These are phyloP conservation scores for Kwoniella sp. DNA, from an alignment of 768 basidiomycete species.

Conservation along the genomic window DNA sequence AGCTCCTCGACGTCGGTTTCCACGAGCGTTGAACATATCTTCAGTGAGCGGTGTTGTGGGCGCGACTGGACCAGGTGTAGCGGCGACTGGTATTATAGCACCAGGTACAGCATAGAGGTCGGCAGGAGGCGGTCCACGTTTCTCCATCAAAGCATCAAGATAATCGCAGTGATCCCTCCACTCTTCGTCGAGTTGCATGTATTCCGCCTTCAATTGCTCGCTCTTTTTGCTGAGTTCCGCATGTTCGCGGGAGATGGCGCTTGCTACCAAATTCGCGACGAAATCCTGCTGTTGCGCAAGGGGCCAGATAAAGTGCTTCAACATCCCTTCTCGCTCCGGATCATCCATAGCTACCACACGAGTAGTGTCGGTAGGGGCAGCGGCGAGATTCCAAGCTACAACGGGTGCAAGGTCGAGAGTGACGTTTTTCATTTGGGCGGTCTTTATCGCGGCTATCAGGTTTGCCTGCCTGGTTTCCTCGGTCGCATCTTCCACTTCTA, in stretches of 20 bases:
- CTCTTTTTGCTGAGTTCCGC: slow-evolving; percentile 10
- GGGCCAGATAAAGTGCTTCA: background rate
- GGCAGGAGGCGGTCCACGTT: slow-evolving; percentile 40
- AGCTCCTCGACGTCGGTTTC: slow-evolving; percentile 46
- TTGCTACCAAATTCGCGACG: slow-evolving; percentile 19
- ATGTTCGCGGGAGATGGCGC: slow-evolving; percentile 20
- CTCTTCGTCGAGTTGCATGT: slow-evolving; percentile 36
- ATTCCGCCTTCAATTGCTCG: slow-evolving; percentile 32
- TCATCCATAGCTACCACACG: slow-evolving; percentile 12
- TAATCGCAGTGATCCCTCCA: slow-evolving; percentile 41
- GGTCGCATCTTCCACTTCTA: slow-evolving; percentile 24
- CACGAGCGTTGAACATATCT: slow-evolving; percentile 36
- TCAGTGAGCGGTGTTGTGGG: slow-evolving; percentile 40
- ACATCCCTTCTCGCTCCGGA: background rate
- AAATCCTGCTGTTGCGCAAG: slow-evolving; percentile 12
- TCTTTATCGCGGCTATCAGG: slow-evolving; percentile 30
- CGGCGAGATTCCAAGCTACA: slow-evolving; percentile 36
- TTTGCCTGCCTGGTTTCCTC: slow-evolving; percentile 23
- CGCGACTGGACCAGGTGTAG: slow-evolving; percentile 32
- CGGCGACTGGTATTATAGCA: slow-evolving; percentile 27
- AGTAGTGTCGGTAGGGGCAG: slow-evolving; percentile 20
- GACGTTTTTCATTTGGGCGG: slow-evolving; percentile 14
- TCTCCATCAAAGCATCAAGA: slow-evolving; percentile 42
- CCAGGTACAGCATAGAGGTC: slow-evolving; percentile 40
- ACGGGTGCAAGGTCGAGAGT: slow-evolving; percentile 22